phyloP scores from a whole-genome alignment of 202 grass and related monocot species.

The Panicum hallii region DNA sequence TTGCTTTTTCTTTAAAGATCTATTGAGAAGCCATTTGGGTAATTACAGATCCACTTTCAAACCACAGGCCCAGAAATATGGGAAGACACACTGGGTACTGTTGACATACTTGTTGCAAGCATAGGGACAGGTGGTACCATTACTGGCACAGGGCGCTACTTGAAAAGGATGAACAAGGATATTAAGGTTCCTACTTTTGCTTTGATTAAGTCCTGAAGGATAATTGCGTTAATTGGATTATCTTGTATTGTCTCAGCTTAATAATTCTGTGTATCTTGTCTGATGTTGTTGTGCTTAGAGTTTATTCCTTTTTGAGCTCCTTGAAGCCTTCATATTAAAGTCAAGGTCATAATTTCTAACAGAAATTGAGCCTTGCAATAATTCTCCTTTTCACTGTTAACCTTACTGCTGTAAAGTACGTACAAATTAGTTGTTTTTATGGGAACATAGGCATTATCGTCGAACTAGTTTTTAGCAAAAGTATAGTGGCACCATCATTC shows the following conservation, averaged over 20 bases:
- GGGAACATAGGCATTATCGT: constrained; percentile 5
- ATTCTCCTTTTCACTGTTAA: neutral
- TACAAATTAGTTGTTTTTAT: neutral
- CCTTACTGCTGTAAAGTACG: neutral
- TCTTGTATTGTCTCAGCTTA: constrained; percentile 3
- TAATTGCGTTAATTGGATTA: neutral
- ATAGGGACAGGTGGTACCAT: constrained; percentile 95
- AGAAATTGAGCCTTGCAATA: neutral
- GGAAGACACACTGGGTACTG: constrained; percentile 83
- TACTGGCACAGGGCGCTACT: constrained; percentile 77
- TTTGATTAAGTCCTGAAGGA: constrained; percentile 1
- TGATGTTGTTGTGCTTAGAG: constrained; percentile 20
- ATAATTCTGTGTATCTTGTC: neutral
- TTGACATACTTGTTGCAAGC: constrained; percentile 96
- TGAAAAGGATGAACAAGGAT: constrained; percentile 90
- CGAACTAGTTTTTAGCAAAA: neutral
- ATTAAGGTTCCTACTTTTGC: constrained; percentile 68
- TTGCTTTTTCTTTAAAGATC: constrained; percentile 39
- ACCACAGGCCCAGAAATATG: constrained; percentile 99
- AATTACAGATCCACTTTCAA: constrained; percentile 99
- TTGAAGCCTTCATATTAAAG: constrained; percentile 10
- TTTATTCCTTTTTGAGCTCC: neutral
- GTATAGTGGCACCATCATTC: neutral
- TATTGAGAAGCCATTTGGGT: constrained; percentile 70
- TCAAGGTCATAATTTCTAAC: neutral